Evolutionary conservation across 2,329 filamentous ascomycete genomes (phyloP).

Genomic region (Cladobotryum mycophilum): DNA sequence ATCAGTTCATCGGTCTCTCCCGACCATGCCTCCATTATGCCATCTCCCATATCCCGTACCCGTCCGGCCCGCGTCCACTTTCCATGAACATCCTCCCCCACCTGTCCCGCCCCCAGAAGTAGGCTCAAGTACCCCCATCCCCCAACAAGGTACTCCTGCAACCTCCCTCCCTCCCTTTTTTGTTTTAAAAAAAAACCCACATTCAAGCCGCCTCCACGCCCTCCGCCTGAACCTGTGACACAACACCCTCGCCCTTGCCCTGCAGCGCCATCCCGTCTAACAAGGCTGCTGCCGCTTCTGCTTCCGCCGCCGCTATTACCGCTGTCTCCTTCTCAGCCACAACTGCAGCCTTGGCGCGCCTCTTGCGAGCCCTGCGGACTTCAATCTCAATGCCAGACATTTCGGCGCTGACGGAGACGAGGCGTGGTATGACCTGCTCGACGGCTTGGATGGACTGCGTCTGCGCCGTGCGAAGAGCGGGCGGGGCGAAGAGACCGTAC

Average conservation of each 20-base stretch:
- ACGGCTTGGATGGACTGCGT: constrained; percentile 49
- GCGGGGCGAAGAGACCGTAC: constrained; percentile 51
- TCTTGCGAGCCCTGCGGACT: constrained; percentile 56
- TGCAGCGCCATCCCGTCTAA: background rate
- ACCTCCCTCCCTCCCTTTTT: background rate
- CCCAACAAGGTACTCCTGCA: too few relatives aligned
- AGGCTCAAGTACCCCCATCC: too few relatives aligned
- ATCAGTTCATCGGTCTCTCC: too few relatives aligned
- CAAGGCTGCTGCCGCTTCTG: background rate
- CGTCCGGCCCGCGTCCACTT: background rate
- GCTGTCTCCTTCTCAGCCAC: constrained; percentile 25
- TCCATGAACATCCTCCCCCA: too few relatives aligned
- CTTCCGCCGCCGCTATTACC: too few relatives aligned
- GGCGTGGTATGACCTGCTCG: constrained; percentile 48
- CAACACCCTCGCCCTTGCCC: background rate
- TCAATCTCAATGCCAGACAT: constrained; percentile 63
- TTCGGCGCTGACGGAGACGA: constrained; percentile 52
- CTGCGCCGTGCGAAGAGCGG: constrained; percentile 53
- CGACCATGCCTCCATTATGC: background rate
- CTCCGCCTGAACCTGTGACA: constrained; percentile 6
- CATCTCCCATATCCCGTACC: background rate
- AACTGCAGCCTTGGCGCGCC: constrained; percentile 40
- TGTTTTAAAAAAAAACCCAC: too few relatives aligned
- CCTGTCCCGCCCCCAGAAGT: too few relatives aligned
- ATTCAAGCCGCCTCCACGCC: constrained; percentile 14